phyloP scores from a whole-genome alignment of 805 yeast genomes.

The Maudiozyma barnettii region DNA sequence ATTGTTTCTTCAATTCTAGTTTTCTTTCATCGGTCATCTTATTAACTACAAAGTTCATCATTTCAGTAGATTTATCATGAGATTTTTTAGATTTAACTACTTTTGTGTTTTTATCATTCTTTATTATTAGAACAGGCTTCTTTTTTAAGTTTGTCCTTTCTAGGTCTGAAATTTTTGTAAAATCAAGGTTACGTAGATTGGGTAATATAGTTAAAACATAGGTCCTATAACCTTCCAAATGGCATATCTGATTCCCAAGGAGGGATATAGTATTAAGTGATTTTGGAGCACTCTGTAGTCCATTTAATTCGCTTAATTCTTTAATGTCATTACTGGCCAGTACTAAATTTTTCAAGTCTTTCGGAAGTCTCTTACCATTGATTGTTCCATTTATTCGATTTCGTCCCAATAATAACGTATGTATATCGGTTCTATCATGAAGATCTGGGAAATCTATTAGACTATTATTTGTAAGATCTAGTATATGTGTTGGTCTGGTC shows the following conservation, averaged over 20 bases:
- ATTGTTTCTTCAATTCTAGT: constrained; percentile 39
- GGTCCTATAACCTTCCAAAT: constrained; percentile 44
- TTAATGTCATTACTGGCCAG: constrained; percentile 47
- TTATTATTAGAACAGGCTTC: constrained; percentile 24
- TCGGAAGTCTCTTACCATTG: constrained; percentile 28
- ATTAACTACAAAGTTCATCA: constrained; percentile 30
- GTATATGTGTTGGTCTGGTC: constrained; percentile 38
- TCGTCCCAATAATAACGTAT: constrained; percentile 50
- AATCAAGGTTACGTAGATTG: constrained; percentile 54
- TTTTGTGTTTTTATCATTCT: constrained; percentile 5
- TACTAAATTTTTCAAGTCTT: constrained; percentile 38
- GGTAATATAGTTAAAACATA: constrained; percentile 59
- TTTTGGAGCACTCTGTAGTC: constrained; percentile 33
- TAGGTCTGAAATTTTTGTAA: constrained; percentile 37
- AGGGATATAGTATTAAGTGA: constrained; percentile 42
- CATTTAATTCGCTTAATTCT: constrained; percentile 36
- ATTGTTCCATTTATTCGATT: constrained; percentile 42
- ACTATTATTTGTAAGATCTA: constrained; percentile 73
- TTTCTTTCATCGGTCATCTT: constrained; percentile 49
- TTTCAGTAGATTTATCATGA: constrained; percentile 27
- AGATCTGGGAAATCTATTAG: constrained; percentile 48
- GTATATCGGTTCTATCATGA: constrained; percentile 31
- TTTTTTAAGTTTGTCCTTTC: constrained; percentile 41
- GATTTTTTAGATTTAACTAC: background rate
- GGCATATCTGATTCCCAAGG: constrained; percentile 48